These are phyloP conservation scores for Lathyrus sativus DNA, from an alignment of 306 rosid genomes.

Conservation along the genomic window DNA sequence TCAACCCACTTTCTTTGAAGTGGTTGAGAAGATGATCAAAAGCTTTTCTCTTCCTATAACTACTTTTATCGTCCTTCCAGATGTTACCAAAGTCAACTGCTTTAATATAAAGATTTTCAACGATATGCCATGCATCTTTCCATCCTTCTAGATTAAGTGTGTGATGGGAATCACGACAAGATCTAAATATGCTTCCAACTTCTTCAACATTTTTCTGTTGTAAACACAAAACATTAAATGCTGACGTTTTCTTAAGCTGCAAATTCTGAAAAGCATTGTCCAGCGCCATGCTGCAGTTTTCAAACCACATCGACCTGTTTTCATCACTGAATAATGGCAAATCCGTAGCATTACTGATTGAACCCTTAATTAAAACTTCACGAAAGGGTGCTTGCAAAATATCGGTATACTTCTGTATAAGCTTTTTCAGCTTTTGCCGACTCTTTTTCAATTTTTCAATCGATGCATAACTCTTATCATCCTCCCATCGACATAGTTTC, in stretches of 20 bases:
- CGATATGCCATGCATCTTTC: conserved; percentile 61
- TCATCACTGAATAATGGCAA: conserved; percentile 43
- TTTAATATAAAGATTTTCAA: conserved; percentile 54
- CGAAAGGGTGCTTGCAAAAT: conserved; percentile 69
- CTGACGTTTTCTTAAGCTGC: conserved; percentile 40
- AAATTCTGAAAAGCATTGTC: conserved; percentile 50
- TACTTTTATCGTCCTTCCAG: conserved; percentile 74
- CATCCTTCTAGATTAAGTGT: conserved; percentile 50
- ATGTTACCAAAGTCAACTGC: conserved; percentile 58
- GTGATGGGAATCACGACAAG: conserved; percentile 45
- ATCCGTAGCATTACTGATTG: conserved; percentile 41
- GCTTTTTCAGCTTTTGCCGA: conserved; percentile 78
- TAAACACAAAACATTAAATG: conserved; percentile 28
- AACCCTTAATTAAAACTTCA: conserved; percentile 40
- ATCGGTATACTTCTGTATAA: conserved; percentile 77
- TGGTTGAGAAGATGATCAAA: conserved; percentile 73
- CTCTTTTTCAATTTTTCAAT: conserved; percentile 61
- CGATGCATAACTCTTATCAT: conserved; percentile 55
- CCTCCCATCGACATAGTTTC: conserved; percentile 76
- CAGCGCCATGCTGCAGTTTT: conserved; percentile 49
- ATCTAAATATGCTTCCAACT: conserved; percentile 38
- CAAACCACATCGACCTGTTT: conserved; percentile 72
- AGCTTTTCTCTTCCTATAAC: conserved; percentile 71
- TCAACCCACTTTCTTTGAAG: conserved; percentile 71
- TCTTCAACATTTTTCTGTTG: conserved; percentile 43